Evolutionary conservation across 208 protist species (phyloP).

Genomic region (Naegleria fowleri): DNA sequence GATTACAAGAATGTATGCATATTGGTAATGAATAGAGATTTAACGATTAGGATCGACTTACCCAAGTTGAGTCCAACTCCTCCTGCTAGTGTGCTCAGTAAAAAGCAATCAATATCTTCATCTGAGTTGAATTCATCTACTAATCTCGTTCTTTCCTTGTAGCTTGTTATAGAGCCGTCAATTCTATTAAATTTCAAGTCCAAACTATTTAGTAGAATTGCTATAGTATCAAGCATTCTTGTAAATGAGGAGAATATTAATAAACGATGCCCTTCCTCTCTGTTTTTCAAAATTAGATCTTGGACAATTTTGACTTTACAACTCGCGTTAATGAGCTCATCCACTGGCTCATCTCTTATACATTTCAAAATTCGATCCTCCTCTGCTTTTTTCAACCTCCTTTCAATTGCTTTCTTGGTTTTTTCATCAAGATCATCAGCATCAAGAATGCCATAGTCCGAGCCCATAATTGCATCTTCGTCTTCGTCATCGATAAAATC

Average conservation of each 20-base stretch:
- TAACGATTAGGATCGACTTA: too few relatives aligned
- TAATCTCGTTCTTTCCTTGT: conserved; percentile 28
- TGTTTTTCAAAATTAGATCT: background rate
- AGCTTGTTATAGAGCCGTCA: background rate
- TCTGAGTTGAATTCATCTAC: conserved; percentile 77
- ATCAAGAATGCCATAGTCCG: background rate
- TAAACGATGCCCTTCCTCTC: background rate
- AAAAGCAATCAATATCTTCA: conserved; percentile 36
- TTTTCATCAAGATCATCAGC: background rate
- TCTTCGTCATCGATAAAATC: background rate
- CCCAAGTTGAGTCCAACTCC: conserved; percentile 92
- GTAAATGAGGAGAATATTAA: background rate
- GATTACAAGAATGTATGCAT: too few relatives aligned
- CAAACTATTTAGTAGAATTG: background rate
- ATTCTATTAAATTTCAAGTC: background rate
- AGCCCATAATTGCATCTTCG: background rate
- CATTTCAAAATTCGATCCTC: background rate
- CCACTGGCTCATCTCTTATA: background rate
- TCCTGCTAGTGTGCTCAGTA: conserved; percentile 90
- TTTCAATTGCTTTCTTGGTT: background rate
- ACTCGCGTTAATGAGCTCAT: background rate
- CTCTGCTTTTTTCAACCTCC: background rate
- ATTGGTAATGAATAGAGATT: too few relatives aligned
- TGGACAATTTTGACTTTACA: background rate
- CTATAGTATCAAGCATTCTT: conserved; percentile 8